Percentiles rank a stretch among this genome's conserved stretches.
Conservation (phyloP, 2,329 filamentous ascomycete species). For the Aspergillus fumigatiaffinis region DNA sequence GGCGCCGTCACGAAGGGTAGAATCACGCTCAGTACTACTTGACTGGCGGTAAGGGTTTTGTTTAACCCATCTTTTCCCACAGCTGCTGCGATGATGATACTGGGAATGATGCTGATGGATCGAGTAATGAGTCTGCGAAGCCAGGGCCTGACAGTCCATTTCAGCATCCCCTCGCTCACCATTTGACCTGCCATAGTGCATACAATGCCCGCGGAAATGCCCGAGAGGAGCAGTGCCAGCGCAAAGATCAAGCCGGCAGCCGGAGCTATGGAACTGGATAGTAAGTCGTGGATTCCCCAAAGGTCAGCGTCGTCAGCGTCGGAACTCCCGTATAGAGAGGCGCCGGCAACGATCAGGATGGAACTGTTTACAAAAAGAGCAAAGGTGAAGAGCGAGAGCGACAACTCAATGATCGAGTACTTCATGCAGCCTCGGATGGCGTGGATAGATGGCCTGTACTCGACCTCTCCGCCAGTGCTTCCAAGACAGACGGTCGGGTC, state of each 20-base stretch:
- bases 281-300: slow-evolving; percentile 74
- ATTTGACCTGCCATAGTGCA: slow-evolving; percentile 90
- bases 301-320: slow-evolving; percentile 68
- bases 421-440: slow-evolving; percentile 73
- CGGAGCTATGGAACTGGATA: slow-evolving; percentile 64
- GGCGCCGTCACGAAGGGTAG: slow-evolving; percentile 80
- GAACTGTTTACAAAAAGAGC: slow-evolving; percentile 80
- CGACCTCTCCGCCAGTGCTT: slow-evolving; percentile 47
- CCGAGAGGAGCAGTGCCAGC: slow-evolving; percentile 73
- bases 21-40: slow-evolving; percentile 74
- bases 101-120: slow-evolving; percentile 74
- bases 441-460: slow-evolving; percentile 66
- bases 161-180: slow-evolving; percentile 77
- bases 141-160: slow-evolving; percentile 73
- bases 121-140: slow-evolving; percentile 72
- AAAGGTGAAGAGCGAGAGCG: slow-evolving; percentile 73
- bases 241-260: slow-evolving; percentile 82
- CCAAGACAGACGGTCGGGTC: slow-evolving; percentile 25
- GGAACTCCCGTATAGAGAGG: slow-evolving; percentile 63
- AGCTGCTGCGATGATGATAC: slow-evolving; percentile 77
- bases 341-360: slow-evolving; percentile 77
- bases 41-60: slow-evolving; percentile 67
- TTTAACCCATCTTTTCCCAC: slow-evolving; percentile 69
- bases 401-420: slow-evolving; percentile 67
- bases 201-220: slow-evolving; percentile 76